Evolutionary conservation across 2,329 filamentous ascomycete species (phyloP).

Genomic region (Westerdykella sp.): DNA sequence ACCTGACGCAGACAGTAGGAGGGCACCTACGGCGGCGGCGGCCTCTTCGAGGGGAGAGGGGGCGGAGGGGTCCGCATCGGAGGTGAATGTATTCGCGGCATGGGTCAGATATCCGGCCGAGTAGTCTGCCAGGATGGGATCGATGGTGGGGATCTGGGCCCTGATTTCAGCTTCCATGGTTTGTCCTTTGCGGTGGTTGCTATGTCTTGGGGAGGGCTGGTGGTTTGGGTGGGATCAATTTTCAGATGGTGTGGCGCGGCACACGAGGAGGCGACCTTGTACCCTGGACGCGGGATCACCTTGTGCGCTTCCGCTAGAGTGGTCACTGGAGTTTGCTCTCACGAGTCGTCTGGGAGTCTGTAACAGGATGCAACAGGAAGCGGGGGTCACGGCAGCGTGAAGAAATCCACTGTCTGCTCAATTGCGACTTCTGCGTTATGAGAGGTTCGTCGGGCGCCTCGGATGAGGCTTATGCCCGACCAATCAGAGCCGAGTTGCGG

Average conservation of each 20-base stretch:
- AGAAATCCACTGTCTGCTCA: too few species aligned
- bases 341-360: too few species aligned
- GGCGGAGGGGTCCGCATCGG: conserved; percentile 63
- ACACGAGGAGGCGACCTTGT: not conserved
- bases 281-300: not conserved
- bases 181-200: conserved; percentile 5
- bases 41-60: conserved; percentile 77
- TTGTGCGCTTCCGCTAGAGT: too few species aligned
- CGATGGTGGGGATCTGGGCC: conserved; percentile 75
- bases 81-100: conserved; percentile 75
- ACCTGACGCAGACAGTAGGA: conserved; percentile 89
- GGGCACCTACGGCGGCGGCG: conserved; percentile 73
- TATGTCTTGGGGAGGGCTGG: conserved; percentile 1
- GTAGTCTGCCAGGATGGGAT: conserved; percentile 84
- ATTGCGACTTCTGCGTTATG: too few species aligned
- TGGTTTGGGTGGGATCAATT: not conserved
- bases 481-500: too few species aligned
- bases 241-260: conserved; percentile 1
- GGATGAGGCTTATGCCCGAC: too few species aligned
- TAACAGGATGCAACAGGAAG: too few species aligned
- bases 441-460: too few species aligned
- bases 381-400: too few species aligned
- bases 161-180: conserved; percentile 84
- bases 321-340: too few species aligned
- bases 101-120: conserved; percentile 91